Conservation (phyloP, 176 grass and related monocot genomes). For the Avena atlantica region DNA sequence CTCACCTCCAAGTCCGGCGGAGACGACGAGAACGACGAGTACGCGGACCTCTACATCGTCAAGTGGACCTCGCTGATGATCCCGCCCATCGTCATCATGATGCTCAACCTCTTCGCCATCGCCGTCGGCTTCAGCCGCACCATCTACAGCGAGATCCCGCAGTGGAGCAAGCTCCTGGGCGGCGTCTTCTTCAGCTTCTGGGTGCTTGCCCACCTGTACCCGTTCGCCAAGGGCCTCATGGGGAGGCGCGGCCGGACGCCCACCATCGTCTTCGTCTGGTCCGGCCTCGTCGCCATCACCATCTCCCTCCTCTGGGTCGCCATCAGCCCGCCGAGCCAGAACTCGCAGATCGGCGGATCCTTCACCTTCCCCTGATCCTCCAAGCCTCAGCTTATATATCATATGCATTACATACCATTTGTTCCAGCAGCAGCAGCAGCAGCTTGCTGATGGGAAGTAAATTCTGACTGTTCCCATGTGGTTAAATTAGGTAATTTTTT, state of each 20-base stretch:
- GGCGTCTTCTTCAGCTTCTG: conserved; percentile 99
- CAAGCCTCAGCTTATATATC: background rate
- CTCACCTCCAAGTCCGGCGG: conserved; percentile 86
- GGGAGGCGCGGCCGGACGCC: conserved; percentile 81
- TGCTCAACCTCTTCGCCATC: conserved; percentile 91
- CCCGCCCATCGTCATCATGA: conserved; percentile 95
- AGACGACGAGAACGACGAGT: conserved; percentile 84
- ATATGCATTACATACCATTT: background rate
- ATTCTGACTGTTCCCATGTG: conserved; percentile 17
- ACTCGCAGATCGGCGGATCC: conserved; percentile 79
- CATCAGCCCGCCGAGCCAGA: conserved; percentile 71
- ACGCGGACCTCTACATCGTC: conserved; percentile 86
- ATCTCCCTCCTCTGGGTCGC: conserved; percentile 96
- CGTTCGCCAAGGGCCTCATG: conserved; percentile 94
- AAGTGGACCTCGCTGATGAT: conserved; percentile 98
- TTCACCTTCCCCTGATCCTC: conserved; percentile 89
- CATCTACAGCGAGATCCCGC: conserved; percentile 82
- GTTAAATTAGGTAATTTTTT: conserved; percentile 13
- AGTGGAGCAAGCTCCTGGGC: conserved; percentile 93
- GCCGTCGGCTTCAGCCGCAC: conserved; percentile 87
- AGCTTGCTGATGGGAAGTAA: background rate
- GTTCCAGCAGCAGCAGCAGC: background rate
- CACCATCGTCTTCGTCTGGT: conserved; percentile 95
- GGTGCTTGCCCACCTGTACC: conserved; percentile 94
- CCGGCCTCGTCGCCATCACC: conserved; percentile 87